Evolutionary conservation across 768 basidiomycete species (phyloP).

Genomic region (Kwoniella sp.): DNA sequence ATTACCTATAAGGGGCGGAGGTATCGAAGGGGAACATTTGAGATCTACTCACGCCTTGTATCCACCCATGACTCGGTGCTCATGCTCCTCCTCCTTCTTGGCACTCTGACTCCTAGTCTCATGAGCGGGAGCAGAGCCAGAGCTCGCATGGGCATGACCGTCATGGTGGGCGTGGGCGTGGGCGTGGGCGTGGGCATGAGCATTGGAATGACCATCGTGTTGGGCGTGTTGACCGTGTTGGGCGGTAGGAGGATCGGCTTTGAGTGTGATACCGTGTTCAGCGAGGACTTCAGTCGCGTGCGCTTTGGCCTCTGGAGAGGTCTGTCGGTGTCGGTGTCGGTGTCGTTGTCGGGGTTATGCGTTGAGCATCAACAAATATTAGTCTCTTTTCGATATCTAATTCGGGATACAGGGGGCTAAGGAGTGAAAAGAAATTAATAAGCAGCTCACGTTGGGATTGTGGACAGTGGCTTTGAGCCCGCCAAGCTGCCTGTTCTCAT

Average conservation of each 20-base stretch:
- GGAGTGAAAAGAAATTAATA: no score
- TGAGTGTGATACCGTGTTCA: slow-evolving; percentile 15
- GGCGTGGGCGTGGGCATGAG: background rate
- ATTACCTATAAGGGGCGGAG: no score
- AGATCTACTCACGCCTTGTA: slow-evolving; percentile 34
- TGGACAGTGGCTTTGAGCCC: slow-evolving; percentile 33
- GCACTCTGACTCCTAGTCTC: background rate
- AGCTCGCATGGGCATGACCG: background rate
- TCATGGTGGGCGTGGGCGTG: background rate
- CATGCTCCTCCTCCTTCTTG: slow-evolving; percentile 15
- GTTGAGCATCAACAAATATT: no score
- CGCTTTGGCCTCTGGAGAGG: slow-evolving; percentile 27
- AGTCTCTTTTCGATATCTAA: no score
- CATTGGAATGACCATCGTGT: background rate
- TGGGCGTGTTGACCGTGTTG: background rate
- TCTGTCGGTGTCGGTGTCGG: slow-evolving; percentile 6
- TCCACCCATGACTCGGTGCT: slow-evolving; percentile 25
- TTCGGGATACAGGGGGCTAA: no score
- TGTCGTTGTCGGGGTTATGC: no score
- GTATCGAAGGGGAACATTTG: background rate
- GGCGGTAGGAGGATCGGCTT: background rate
- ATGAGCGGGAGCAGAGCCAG: background rate
- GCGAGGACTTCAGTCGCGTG: slow-evolving; percentile 24
- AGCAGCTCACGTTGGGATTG: slow-evolving; percentile 26
- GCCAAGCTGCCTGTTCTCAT: slow-evolving; percentile 24